Percentiles rank a stretch among this genome's conserved stretches.
phyloP scores from a whole-genome alignment of 306 rosid genomes.

The Mimosa bimucronata region DNA sequence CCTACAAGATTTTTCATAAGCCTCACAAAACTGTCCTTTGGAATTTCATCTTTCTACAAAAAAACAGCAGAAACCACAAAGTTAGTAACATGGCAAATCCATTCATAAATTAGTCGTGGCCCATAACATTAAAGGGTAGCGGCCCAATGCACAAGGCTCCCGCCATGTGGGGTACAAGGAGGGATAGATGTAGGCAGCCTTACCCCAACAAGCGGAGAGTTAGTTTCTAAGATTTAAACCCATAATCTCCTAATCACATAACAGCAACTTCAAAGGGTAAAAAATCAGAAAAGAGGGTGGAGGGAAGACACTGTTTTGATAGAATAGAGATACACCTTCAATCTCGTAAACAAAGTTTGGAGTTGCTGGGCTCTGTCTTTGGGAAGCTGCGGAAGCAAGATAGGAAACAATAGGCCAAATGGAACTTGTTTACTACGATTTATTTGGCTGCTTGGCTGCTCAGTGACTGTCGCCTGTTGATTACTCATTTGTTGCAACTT shows the following conservation, averaged over 20 bases:
- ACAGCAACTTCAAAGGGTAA: neutral
- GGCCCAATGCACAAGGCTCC: too few relatives aligned
- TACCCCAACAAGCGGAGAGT: too few relatives aligned
- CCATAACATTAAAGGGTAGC: neutral
- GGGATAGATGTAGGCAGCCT: too few relatives aligned
- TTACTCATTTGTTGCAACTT: slow-evolving; percentile 92
- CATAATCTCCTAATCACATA: too few relatives aligned
- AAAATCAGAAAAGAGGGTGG: neutral
- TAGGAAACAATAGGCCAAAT: slow-evolving; percentile 77
- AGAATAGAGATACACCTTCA: slow-evolving; percentile 59
- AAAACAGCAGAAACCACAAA: slow-evolving; percentile 35
- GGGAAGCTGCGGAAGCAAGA: slow-evolving; percentile 79
- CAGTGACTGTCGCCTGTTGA: slow-evolving; percentile 76
- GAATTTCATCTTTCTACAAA: slow-evolving; percentile 73
- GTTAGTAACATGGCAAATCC: slow-evolving; percentile 32
- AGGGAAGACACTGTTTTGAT: neutral
- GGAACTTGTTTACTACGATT: slow-evolving; percentile 75
- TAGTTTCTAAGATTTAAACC: too few relatives aligned
- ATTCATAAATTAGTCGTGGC: slow-evolving; percentile 10
- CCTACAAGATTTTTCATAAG: slow-evolving; percentile 83
- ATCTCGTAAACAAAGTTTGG: slow-evolving; percentile 66
- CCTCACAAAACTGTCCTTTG: slow-evolving; percentile 80
- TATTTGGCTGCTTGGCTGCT: slow-evolving; percentile 63
- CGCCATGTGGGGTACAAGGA: too few relatives aligned
- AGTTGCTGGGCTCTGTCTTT: slow-evolving; percentile 87